A percentile compares a stretch with the other conserved stretches of the same genome.
These are phyloP conservation scores for Entomortierella lignicola DNA, from an alignment of 192 early-diverging fungal species.

Conservation along the genomic window DNA sequence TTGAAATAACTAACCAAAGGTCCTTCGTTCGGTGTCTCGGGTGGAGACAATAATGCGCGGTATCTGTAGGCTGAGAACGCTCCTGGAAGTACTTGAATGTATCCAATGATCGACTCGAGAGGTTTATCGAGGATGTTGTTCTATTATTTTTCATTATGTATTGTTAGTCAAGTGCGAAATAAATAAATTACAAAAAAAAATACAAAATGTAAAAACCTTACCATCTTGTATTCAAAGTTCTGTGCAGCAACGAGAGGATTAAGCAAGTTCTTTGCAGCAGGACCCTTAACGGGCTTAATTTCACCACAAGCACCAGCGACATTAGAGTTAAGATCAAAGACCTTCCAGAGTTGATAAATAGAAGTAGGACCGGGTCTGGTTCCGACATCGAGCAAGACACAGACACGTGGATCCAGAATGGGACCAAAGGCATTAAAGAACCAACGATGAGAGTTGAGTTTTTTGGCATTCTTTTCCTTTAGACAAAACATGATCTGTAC, in stretches of 20 bases:
- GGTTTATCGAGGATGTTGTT: conserved; percentile 84
- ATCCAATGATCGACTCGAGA: conserved; percentile 78
- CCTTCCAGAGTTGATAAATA: conserved; percentile 68
- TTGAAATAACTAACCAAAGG: conserved; percentile 79
- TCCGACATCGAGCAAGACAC: conserved; percentile 79
- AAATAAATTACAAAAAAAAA: too few species aligned
- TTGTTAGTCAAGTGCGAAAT: too few species aligned
- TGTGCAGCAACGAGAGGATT: conserved; percentile 83
- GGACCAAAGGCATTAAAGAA: conserved; percentile 82
- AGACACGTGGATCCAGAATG: conserved; percentile 72
- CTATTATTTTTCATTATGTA: conserved; percentile 2
- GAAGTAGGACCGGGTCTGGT: conserved; percentile 71
- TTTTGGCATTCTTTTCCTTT: conserved; percentile 86
- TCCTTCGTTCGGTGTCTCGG: conserved; percentile 60
- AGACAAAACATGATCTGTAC: conserved; percentile 82
- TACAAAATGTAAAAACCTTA: background rate
- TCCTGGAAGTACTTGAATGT: conserved; percentile 85
- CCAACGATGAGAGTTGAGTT: conserved; percentile 81
- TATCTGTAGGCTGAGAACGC: conserved; percentile 85
- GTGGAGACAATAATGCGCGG: conserved; percentile 68
- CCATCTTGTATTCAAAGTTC: conserved; percentile 86
- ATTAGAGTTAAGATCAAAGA: conserved; percentile 73
- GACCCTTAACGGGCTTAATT: conserved; percentile 68
- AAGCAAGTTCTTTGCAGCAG: conserved; percentile 66
- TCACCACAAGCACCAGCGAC: conserved; percentile 87